Evolutionary conservation across 2,329 filamentous ascomycete genomes (phyloP), one percentile per base, ranked within the genome.

Genomic region (Hawksworthiomyces lignivorus): DNA sequence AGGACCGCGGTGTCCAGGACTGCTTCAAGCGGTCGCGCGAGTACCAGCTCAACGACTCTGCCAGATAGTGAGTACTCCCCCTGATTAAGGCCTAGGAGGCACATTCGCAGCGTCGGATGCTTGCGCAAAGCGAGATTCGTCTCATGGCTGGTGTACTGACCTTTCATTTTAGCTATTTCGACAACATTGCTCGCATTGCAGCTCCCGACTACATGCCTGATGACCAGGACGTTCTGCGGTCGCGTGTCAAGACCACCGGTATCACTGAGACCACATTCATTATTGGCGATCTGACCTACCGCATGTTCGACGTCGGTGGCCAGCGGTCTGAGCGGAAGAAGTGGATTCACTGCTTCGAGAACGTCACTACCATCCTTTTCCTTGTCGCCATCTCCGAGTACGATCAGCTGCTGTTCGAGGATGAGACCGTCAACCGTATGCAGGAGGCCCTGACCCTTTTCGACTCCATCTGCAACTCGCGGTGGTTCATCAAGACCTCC

Each of bases 291-390:
- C 72, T 96, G 51, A 95, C 88, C 44, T 96, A 95, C 71, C 81
- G 88, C 53, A 95, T 96, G 89, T 95, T 95, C 67, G 89, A 96
- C 58, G 89, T 96, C 34, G 89, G 89, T 75, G 90, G 89, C 51
- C 89, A 95, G 67, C 80, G 89, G 62, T 95, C 87, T 7, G 89
- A 96, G 68, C 82, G 89, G 62, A 96, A 96, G 84, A 96, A 96
- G 79, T 96, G 89, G 89, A 96, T 96, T 55, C 89, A 96, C 71
- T 95, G 89, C 70, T 96, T 96, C 66, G 89, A 96, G 71, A 95
- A 96, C 56, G 89, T 96, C 57, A 95, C 88, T 8, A 94, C 89
- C 9, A 94, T 96, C 54, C 83, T 96, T 29, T 96, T 96, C 80
- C 70, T 95, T 43, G 90, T 96, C 52, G 90, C 90, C 65, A 95